Conservation (phyloP, 2,329 filamentous ascomycete species). For the Aspergillus oerlinghausenensis region DNA sequence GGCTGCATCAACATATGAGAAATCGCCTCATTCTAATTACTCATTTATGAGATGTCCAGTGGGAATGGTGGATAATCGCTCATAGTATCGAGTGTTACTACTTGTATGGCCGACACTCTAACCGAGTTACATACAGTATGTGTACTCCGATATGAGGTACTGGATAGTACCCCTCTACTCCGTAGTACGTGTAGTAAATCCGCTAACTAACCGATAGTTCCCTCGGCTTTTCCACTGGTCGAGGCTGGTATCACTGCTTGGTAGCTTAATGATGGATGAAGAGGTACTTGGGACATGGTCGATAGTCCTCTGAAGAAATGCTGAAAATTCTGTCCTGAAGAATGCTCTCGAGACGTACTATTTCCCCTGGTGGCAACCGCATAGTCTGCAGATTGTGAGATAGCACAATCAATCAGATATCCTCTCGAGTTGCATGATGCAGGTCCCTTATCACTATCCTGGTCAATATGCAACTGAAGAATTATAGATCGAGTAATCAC, state of each 20-base stretch:
- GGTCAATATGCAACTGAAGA: neutral
- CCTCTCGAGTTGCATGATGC: neutral
- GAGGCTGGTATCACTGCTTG: too few relatives aligned
- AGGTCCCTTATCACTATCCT: neutral
- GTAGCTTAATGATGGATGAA: too few relatives aligned
- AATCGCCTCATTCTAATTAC: neutral
- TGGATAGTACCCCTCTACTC: too few relatives aligned
- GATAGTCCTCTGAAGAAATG: too few relatives aligned
- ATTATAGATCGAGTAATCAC: neutral
- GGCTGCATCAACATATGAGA: too few relatives aligned
- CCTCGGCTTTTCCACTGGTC: neutral
- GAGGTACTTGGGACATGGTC: too few relatives aligned
- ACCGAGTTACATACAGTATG: neutral
- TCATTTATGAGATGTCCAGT: neutral
- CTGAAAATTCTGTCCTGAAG: neutral
- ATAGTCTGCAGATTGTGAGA: too few relatives aligned
- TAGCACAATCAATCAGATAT: neutral
- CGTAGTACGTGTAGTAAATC: neutral
- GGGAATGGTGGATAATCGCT: too few relatives aligned
- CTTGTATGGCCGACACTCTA: neutral
- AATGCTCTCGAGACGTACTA: too few relatives aligned
- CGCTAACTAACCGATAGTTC: neutral
- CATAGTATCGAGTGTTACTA: neutral
- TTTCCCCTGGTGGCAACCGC: neutral
- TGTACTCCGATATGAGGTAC: neutral